Evolutionary conservation across 139 green algal species (phyloP).

Genomic region (Chlorella sp.): DNA sequence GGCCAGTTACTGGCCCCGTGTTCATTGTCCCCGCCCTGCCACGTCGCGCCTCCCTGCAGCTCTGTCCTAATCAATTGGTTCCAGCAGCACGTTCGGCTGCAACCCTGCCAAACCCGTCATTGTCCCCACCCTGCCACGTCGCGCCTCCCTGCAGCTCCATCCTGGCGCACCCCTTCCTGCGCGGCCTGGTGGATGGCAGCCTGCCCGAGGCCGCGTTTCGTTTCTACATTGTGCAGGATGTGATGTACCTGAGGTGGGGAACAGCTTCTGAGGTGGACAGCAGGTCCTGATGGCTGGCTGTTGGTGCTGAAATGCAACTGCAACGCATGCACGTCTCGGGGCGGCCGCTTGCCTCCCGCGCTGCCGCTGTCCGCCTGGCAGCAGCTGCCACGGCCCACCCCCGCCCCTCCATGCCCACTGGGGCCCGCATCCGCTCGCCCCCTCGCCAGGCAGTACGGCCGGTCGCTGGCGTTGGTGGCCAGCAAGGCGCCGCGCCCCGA

Average conservation of each 20-base stretch:
- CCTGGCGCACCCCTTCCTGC: slow-evolving; percentile 25
- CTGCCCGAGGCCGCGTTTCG: neutral
- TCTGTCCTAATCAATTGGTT: too few species aligned
- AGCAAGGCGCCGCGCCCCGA: slow-evolving; percentile 5
- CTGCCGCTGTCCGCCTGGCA: neutral
- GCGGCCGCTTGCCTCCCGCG: neutral
- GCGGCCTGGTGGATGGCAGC: slow-evolving; percentile 5
- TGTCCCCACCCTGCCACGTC: neutral
- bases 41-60: too few species aligned
- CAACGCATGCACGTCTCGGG: neutral
- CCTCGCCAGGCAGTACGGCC: slow-evolving; percentile 17
- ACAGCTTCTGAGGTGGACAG: too few species aligned
- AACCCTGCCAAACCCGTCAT: too few species aligned
- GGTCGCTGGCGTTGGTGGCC: slow-evolving; percentile 22
- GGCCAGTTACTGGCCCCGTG: too few species aligned
- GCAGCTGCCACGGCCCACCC: neutral
- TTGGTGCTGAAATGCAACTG: neutral
- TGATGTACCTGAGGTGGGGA: slow-evolving; percentile 10
- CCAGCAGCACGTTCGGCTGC: too few species aligned
- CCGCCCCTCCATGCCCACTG: neutral
- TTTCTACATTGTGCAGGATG: slow-evolving; percentile 11
- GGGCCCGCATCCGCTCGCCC: neutral
- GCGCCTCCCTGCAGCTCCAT: neutral
- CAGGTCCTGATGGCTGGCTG: neutral
- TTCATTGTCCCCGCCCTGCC: too few species aligned